Base-by-base conservation (phyloP, 352 stramenopile genomes). In the Phytophthora kernoviae region DNA sequence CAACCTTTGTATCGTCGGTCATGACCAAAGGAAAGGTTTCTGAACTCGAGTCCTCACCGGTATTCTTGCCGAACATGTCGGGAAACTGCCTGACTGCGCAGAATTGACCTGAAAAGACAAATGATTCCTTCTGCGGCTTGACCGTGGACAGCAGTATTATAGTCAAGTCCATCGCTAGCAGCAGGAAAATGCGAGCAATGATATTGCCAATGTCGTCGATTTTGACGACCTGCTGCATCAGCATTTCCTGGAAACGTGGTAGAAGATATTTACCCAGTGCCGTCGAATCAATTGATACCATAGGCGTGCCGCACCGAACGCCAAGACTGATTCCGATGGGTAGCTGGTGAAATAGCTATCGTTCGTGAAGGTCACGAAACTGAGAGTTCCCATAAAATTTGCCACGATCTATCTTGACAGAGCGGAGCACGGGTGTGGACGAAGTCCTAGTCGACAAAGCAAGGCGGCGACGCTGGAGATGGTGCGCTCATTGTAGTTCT, bases 381-480 rank as follows among this genome's bases (percentile, higher is more conserved):
- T 15, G 0, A 77, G 47, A 14, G 64, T 41, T 1, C 45, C 46
- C 72, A 73, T 77, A 24, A 65, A 67, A 11, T 79, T 52, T 0
- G 61, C 60, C 3, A 81, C 58, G 5, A 58, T 5, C 2, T 20
- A 49, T 18, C 58, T 39, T 4, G 72, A 57, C 1, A 81, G n/a
- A 11, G 50, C 10, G 0, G 56, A 63, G 15, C 24, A 59, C 6
- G 61, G 53, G 1, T 58, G 24, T 0, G 60, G 43, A 34, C 68
- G 63, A 5, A 81, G 7, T 0, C 67, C 64, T 4, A 77, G 17
- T 0, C 67, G 64, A n/a, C 63, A 75, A 14, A 77, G 42, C 44
- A 75, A 0, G 0, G 72, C 50, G 11, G 64, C 46, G 1, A 71
- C 68, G 5, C 70, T 68, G 43, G 45, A 14, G 24, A 70, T 4